Evolutionary conservation across 2,329 filamentous ascomycete species (phyloP).

Genomic region (Penicillium sp.): DNA sequence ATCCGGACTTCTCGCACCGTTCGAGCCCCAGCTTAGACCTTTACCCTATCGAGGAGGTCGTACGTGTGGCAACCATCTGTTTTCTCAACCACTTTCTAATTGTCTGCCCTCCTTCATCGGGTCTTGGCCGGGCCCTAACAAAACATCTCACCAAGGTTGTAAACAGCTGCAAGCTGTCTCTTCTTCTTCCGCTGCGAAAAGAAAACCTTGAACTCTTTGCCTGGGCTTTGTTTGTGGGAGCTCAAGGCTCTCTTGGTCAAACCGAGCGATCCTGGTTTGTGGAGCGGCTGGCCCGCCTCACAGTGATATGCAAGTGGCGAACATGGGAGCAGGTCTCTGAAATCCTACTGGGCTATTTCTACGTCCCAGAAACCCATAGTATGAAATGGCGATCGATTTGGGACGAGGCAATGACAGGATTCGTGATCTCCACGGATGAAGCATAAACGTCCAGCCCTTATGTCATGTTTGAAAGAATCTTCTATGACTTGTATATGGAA

Average conservation of each 20-base stretch:
- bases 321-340: conserved; percentile 30
- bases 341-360: conserved; percentile 30
- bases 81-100: conserved; percentile 34
- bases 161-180: conserved; percentile 16
- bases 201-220: conserved; percentile 27
- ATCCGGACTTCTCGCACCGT: background rate
- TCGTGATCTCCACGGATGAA: conserved; percentile 19
- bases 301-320: conserved; percentile 29
- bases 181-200: conserved; percentile 15
- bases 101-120: conserved; percentile 33
- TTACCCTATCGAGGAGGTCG: conserved; percentile 31
- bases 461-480: background rate
- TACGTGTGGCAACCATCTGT: conserved; percentile 31
- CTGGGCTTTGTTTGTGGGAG: conserved; percentile 36
- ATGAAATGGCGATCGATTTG: conserved; percentile 31
- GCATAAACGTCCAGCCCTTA: background rate
- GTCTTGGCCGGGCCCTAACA: conserved; percentile 35
- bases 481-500: background rate
- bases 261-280: conserved; percentile 33
- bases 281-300: conserved; percentile 24
- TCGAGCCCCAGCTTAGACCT: conserved; percentile 8
- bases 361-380: conserved; percentile 23
- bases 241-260: conserved; percentile 31
- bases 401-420: conserved; percentile 28
- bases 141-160: conserved; percentile 28